A percentile compares a stretch with the other conserved stretches of the same genome.
Conservation (phyloP, 306 rosid species). For the Quercus mongolica region DNA sequence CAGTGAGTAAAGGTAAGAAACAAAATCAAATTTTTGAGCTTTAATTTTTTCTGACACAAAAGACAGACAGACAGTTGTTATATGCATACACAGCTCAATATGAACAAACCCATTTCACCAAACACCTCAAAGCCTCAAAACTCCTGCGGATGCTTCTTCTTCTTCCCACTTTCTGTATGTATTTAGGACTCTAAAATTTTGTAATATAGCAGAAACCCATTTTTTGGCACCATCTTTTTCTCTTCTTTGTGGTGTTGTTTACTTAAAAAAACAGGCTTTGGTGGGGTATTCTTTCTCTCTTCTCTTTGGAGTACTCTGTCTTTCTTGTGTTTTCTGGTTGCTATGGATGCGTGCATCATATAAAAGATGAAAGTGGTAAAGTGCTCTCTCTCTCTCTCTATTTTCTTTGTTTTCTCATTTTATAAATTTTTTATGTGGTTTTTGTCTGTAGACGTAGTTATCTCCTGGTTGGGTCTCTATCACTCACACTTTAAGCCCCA, state of each 20-base stretch:
- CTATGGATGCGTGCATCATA: conserved; percentile 93
- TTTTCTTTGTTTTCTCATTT: neutral
- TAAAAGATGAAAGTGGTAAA: conserved; percentile 72
- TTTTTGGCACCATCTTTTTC: conserved; percentile 5
- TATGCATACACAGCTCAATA: conserved; percentile 7
- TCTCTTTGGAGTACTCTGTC: conserved; percentile 34
- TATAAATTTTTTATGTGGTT: conserved; percentile 30
- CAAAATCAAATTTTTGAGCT: conserved; percentile 10
- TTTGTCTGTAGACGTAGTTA: conserved; percentile 58
- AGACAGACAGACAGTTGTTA: conserved; percentile 5
- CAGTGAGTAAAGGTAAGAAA: conserved; percentile 1
- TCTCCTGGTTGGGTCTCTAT: conserved; percentile 55
- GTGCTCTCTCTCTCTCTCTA: conserved; percentile 40
- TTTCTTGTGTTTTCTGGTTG: conserved; percentile 62
- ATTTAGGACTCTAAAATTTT: neutral
- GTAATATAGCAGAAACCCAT: conserved; percentile 28
- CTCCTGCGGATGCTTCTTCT: conserved; percentile 4
- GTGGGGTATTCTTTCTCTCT: conserved; percentile 19
- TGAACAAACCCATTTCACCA: neutral
- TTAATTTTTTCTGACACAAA: conserved; percentile 14
- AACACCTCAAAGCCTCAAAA: neutral
- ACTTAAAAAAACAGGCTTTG: neutral
- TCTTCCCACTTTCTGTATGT: neutral
- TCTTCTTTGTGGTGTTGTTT: conserved; percentile 4
- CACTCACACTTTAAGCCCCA: conserved; percentile 29